These are phyloP conservation scores for Hymenoscyphus fructigenus DNA, from an alignment of 2,329 filamentous ascomycete genomes.

Conservation along the genomic window DNA sequence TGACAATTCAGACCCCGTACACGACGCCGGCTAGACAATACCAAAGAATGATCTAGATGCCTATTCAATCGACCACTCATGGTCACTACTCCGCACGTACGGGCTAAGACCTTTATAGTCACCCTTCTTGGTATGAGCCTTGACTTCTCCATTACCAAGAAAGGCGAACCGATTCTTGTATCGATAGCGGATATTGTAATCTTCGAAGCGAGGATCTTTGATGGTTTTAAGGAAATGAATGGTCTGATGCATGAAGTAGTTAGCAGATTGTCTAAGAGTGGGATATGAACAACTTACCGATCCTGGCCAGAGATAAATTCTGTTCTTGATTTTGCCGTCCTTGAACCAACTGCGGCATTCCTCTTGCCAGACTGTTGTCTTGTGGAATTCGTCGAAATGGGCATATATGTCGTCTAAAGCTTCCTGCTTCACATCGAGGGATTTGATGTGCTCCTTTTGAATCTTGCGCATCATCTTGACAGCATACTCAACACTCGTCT, in stretches of 20 bases:
- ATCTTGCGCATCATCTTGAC: slow-evolving; percentile 43
- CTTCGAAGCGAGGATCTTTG: slow-evolving; percentile 42
- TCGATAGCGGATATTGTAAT: slow-evolving; percentile 43
- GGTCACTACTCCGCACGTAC: slow-evolving; percentile 45
- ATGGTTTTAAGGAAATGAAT: slow-evolving; percentile 43
- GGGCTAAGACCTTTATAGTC: slow-evolving; percentile 44
- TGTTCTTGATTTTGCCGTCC: slow-evolving; percentile 38
- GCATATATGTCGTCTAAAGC: slow-evolving; percentile 36
- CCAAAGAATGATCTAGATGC: neutral
- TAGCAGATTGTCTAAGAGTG: slow-evolving; percentile 24
- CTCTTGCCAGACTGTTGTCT: slow-evolving; percentile 31
- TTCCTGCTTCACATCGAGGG: slow-evolving; percentile 39
- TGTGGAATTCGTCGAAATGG: slow-evolving; percentile 33
- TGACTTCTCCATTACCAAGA: slow-evolving; percentile 45
- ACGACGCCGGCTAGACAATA: neutral
- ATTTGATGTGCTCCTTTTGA: slow-evolving; percentile 38
- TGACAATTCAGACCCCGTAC: neutral
- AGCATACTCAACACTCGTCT: slow-evolving; percentile 43
- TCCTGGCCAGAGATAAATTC: slow-evolving; percentile 50
- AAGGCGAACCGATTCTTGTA: slow-evolving; percentile 42
- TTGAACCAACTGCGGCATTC: slow-evolving; percentile 33
- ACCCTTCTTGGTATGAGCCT: slow-evolving; percentile 40
- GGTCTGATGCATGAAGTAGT: slow-evolving; percentile 40
- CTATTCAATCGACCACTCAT: slow-evolving; percentile 47
- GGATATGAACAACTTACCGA: slow-evolving; percentile 35